Percentiles rank a stretch among this genome's conserved stretches.
These are phyloP conservation scores for Dactylonectria estremocensis DNA, from an alignment of 2,329 filamentous ascomycete species.

Conservation along the genomic window DNA sequence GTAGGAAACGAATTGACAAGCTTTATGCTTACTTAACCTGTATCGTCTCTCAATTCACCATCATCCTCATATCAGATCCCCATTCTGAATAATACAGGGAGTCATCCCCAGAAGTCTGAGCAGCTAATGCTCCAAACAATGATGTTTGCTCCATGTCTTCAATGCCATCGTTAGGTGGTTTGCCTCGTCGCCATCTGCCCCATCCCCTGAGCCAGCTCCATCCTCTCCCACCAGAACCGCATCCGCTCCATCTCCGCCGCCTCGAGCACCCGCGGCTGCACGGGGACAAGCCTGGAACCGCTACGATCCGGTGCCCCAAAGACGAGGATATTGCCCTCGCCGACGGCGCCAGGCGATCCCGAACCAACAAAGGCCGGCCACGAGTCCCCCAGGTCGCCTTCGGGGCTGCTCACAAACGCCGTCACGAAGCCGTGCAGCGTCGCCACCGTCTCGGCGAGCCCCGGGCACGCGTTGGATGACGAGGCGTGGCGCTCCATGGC, in stretches of 20 bases:
- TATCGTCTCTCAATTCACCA: neutral
- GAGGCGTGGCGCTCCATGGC: slow-evolving; percentile 61
- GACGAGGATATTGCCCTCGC: slow-evolving; percentile 62
- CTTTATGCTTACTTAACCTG: slow-evolving; percentile 28
- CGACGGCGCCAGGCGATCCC: slow-evolving; percentile 45
- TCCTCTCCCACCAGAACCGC: slow-evolving; percentile 73
- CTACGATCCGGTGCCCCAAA: slow-evolving; percentile 73
- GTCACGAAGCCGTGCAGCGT: slow-evolving; percentile 63
- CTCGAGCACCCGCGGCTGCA: slow-evolving; percentile 59
- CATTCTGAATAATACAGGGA: no score
- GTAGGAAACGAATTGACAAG: slow-evolving; percentile 43
- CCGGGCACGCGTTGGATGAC: slow-evolving; percentile 52
- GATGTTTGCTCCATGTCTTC: no score
- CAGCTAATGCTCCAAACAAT: no score
- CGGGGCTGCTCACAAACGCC: slow-evolving; percentile 52
- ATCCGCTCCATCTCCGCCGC: slow-evolving; percentile 64
- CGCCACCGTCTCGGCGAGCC: slow-evolving; percentile 56
- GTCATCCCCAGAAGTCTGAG: no score
- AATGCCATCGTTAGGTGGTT: neutral
- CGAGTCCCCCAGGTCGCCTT: slow-evolving; percentile 38
- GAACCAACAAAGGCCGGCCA: slow-evolving; percentile 64
- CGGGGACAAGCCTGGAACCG: slow-evolving; percentile 61
- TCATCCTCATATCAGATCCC: neutral
- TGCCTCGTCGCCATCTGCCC: slow-evolving; percentile 24
- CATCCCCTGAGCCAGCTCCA: slow-evolving; percentile 52